These are phyloP conservation scores for Aegilops bicornis DNA, from an alignment of 176 grass and related monocot genomes.

Conservation along the genomic window DNA sequence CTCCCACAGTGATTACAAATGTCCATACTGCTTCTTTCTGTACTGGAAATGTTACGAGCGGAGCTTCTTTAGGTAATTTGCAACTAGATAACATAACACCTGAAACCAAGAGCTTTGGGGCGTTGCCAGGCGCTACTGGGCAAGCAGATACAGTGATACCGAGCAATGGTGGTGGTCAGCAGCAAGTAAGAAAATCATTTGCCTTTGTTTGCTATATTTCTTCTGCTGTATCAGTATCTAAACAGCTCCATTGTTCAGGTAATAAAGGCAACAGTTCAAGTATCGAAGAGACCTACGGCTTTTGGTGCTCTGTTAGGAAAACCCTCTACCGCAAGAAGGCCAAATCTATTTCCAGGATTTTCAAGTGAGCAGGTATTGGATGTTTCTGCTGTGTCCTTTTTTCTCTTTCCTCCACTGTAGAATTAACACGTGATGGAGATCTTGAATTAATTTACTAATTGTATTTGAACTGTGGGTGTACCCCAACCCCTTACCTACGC, in stretches of 20 bases:
- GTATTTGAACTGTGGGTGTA: neutral
- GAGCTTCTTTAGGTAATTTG: constrained; percentile 23
- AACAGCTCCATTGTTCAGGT: constrained; percentile 19
- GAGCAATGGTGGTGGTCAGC: constrained; percentile 33
- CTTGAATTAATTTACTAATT: constrained; percentile 2
- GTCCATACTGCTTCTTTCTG: constrained; percentile 20
- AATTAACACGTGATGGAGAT: neutral
- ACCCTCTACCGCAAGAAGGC: constrained; percentile 52
- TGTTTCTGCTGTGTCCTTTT: constrained; percentile 24
- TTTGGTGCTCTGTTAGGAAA: constrained; percentile 90
- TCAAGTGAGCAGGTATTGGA: constrained; percentile 56
- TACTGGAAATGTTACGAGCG: constrained; percentile 17
- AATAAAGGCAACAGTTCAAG: constrained; percentile 67
- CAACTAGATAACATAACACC: constrained; percentile 26
- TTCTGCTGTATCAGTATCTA: constrained; percentile 7
- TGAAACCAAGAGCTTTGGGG: constrained; percentile 30
- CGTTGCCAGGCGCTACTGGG: constrained; percentile 20
- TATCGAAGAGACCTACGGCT: constrained; percentile 61
- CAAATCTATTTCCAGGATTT: constrained; percentile 32
- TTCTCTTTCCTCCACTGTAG: neutral
- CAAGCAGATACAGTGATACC: constrained; percentile 14
- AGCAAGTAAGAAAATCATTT: constrained; percentile 33
- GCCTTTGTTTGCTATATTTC: constrained; percentile 20
- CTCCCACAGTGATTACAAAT: constrained; percentile 35
- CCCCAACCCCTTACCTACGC: neutral